phyloP scores from a whole-genome alignment of 2,329 filamentous ascomycete species.

The Aspergillus sojae region DNA sequence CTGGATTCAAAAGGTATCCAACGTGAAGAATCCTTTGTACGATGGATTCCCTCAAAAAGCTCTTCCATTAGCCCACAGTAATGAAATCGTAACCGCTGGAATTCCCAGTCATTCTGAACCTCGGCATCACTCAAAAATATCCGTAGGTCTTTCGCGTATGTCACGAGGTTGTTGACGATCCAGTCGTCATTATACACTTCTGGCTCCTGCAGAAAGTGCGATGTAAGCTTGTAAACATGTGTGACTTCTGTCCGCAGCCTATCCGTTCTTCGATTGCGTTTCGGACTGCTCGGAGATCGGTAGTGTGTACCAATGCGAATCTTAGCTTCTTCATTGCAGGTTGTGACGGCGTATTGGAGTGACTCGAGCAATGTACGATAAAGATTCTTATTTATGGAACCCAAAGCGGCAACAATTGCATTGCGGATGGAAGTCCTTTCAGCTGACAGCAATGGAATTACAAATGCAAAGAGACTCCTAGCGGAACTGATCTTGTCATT shows the following conservation, averaged over 20 bases:
- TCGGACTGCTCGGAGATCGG: conserved; percentile 78
- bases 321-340: conserved; percentile 86
- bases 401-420: conserved; percentile 87
- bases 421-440: conserved; percentile 80
- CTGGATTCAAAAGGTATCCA: conserved; percentile 98
- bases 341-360: conserved; percentile 80
- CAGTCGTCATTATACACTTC: conserved; percentile 85
- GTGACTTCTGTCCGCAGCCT: conserved; percentile 90
- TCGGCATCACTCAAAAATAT: conserved; percentile 94
- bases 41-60: conserved; percentile 87
- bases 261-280: conserved; percentile 81
- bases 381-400: conserved; percentile 91
- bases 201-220: conserved; percentile 78
- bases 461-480: conserved; percentile 82
- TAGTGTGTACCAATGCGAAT: conserved; percentile 75
- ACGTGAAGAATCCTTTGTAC: conserved; percentile 77
- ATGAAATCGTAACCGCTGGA: conserved; percentile 85
- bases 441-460: conserved; percentile 83
- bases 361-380: conserved; percentile 90
- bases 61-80: conserved; percentile 95
- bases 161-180: conserved; percentile 84
- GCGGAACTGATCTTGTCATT: conserved; percentile 85
- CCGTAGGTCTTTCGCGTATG: conserved; percentile 88
- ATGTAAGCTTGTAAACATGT: conserved; percentile 91
- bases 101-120: conserved; percentile 92